phyloP scores from a whole-genome alignment of 345 rosid species.

The Citrus maxima region DNA sequence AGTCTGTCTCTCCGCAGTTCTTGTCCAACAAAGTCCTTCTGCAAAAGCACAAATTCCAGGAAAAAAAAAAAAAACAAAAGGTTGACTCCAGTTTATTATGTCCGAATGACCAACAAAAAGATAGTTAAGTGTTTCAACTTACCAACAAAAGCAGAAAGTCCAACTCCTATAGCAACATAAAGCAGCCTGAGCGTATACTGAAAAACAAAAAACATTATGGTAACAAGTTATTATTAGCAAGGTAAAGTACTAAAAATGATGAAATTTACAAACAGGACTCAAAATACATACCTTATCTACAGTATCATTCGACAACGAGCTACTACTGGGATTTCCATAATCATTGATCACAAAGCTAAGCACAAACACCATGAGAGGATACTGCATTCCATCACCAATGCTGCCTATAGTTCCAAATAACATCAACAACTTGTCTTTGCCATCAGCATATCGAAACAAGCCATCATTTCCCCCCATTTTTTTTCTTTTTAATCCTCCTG shows the following conservation, averaged over 20 bases:
- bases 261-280: not conserved
- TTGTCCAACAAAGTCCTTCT: constrained; percentile 76
- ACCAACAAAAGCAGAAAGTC: constrained; percentile 63
- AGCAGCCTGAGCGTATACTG: constrained; percentile 59
- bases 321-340: constrained; percentile 32
- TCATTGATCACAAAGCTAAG: constrained; percentile 62
- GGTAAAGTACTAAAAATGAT: too few relatives aligned
- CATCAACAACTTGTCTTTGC: constrained; percentile 57
- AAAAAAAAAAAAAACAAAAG: not conserved
- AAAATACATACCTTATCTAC: constrained; percentile 44
- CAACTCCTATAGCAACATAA: constrained; percentile 58
- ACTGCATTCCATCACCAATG: constrained; percentile 71
- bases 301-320: constrained; percentile 26
- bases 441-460: constrained; percentile 55
- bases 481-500: not conserved
- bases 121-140: constrained; percentile 17
- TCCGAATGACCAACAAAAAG: too few relatives aligned
- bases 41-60: constrained; percentile 9
- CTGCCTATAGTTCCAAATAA: constrained; percentile 58
- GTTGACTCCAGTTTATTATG: not conserved
- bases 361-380: constrained; percentile 52
- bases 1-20: constrained; percentile 70
- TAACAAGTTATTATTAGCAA: constrained; percentile 1
- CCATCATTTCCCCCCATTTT: constrained; percentile 45
- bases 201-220: constrained; percentile 19